Percentiles rank a stretch among this genome's conserved stretches.
phyloP scores from a whole-genome alignment of 306 rosid species.

The Rosa chinensis region DNA sequence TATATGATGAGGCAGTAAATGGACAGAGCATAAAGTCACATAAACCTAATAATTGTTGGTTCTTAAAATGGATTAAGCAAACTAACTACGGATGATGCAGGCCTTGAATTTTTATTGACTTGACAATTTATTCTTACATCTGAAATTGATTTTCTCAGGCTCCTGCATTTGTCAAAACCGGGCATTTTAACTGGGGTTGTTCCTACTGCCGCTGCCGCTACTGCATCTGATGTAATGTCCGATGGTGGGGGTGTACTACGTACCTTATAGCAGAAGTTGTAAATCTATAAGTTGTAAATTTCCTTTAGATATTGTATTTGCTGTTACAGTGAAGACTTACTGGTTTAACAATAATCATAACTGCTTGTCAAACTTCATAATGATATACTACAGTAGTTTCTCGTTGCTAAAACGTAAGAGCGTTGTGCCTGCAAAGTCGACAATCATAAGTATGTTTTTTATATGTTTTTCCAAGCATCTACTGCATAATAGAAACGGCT shows the following conservation, averaged over 20 bases:
- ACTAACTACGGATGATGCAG: neutral
- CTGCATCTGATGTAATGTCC: conserved; percentile 79
- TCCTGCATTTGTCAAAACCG: conserved; percentile 86
- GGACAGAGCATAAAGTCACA: neutral
- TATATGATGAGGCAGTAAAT: neutral
- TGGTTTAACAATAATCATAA: neutral
- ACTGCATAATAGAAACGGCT: neutral
- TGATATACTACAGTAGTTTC: neutral
- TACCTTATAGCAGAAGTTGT: too few relatives aligned
- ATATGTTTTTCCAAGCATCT: neutral
- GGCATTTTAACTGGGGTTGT: conserved; percentile 90
- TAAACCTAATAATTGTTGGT: neutral
- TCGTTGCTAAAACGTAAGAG: neutral
- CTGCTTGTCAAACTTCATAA: neutral
- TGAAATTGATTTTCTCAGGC: conserved; percentile 57
- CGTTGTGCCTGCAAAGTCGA: neutral
- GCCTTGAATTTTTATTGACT: conserved; percentile 14
- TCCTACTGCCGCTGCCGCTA: conserved; percentile 89
- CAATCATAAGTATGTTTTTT: neutral
- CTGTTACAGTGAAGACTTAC: neutral
- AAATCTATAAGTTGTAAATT: too few relatives aligned
- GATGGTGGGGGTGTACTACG: conserved; percentile 60
- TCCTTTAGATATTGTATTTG: too few relatives aligned
- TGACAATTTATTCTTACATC: conserved; percentile 11
- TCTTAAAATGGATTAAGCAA: neutral